Conservation (phyloP, 2,329 filamentous ascomycete genomes). For the Alternaria sp. region DNA sequence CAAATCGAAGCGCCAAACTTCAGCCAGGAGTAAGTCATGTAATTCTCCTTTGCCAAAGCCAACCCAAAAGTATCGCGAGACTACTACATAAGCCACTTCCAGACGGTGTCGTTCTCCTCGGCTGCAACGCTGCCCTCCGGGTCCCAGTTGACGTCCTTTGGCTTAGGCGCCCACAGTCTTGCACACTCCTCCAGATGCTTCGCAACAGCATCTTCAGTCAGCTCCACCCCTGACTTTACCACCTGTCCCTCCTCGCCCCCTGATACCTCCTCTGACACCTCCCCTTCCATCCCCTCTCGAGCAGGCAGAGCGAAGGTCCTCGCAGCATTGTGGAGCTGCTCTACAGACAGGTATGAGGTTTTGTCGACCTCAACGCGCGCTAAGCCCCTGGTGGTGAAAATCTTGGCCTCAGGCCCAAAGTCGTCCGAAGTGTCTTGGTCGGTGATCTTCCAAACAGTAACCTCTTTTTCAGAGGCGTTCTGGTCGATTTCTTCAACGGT, state of each 20-base stretch:
- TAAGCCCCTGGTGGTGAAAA: constrained; percentile 13
- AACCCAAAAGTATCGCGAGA: neutral
- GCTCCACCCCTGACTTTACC: constrained; percentile 6
- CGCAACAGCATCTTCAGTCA: constrained; percentile 18
- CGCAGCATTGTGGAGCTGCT: constrained; percentile 3
- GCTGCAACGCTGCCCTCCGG: constrained; percentile 6
- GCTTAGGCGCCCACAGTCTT: constrained; percentile 4
- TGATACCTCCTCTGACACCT: neutral
- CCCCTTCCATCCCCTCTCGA: neutral
- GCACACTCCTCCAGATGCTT: constrained; percentile 8
- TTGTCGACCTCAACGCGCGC: constrained; percentile 1
- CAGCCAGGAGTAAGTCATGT: neutral
- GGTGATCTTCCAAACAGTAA: constrained; percentile 9
- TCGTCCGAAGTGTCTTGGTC: neutral
- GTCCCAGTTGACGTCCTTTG: constrained; percentile 6
- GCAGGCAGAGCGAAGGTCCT: neutral
- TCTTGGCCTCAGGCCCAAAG: constrained; percentile 15
- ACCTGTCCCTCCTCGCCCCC: constrained; percentile 2
- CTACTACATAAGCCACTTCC: constrained; percentile 11
- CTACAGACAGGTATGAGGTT: neutral
- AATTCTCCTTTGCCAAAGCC: neutral
- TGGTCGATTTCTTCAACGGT: constrained; percentile 3
- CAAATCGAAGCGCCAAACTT: neutral
- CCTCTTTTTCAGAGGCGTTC: neutral
- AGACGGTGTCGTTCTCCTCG: constrained; percentile 1